Percentiles rank a stretch among this genome's conserved stretches.
phyloP scores from a whole-genome alignment of 176 grass and related monocot species.

The Calamus simplicifolius region DNA sequence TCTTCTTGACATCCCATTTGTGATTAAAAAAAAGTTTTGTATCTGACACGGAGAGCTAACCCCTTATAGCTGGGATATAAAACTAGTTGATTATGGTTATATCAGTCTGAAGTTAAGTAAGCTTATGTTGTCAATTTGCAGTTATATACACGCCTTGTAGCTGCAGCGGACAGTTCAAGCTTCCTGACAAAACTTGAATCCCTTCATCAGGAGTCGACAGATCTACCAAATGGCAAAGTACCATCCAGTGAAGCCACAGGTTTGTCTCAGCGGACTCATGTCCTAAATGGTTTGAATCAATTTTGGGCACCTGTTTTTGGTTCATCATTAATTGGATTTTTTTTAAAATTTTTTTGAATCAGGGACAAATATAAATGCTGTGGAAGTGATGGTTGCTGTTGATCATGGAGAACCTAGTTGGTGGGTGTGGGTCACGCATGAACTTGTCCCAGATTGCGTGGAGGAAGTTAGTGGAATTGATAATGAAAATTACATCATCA shows the following conservation, averaged over 20 bases:
- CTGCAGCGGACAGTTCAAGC: constrained; percentile 45
- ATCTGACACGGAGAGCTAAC: no score
- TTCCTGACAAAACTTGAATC: constrained; percentile 68
- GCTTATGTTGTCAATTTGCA: constrained; percentile 23
- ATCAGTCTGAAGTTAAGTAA: constrained; percentile 3
- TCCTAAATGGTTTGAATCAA: no score
- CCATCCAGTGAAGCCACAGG: constrained; percentile 35
- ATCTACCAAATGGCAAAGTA: constrained; percentile 7
- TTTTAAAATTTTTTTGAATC: constrained; percentile 9
- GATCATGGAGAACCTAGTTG: constrained; percentile 62
- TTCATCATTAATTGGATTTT: neutral
- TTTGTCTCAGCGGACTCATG: constrained; percentile 16
- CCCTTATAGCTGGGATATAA: no score
- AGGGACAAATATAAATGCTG: constrained; percentile 30
- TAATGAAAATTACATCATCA: constrained; percentile 84
- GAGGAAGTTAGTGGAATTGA: constrained; percentile 92
- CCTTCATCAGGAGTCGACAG: constrained; percentile 29
- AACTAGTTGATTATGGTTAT: neutral
- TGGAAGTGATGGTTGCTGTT: constrained; percentile 39
- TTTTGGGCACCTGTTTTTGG: no score
- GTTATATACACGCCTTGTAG: constrained; percentile 67
- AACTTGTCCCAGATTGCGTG: constrained; percentile 34
- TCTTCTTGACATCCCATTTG: no score
- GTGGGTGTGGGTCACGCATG: constrained; percentile 75
- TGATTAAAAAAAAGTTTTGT: no score